Evolutionary conservation across 371 early-diverging fungal species (phyloP).

Genomic region (Lichtheimia corymbifera): DNA sequence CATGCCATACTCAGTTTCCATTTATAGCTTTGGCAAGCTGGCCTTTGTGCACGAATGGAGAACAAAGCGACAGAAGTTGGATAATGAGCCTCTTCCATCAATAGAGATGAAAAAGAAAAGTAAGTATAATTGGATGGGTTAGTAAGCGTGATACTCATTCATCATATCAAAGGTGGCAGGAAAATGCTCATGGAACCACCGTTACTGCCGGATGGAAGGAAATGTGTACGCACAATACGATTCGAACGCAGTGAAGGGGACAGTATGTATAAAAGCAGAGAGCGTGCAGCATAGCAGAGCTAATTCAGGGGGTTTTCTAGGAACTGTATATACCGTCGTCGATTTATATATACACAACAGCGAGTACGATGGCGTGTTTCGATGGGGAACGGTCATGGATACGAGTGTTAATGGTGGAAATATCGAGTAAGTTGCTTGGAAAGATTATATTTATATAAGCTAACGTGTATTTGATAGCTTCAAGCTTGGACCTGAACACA

Average conservation of each 20-base stretch:
- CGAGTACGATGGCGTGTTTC: conserved; percentile 58
- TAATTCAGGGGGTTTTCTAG: conserved; percentile 5
- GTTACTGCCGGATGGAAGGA: conserved; percentile 49
- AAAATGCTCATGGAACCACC: conserved; percentile 36
- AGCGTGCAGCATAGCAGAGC: neutral
- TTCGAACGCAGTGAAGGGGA: conserved; percentile 57
- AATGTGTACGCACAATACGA: conserved; percentile 58
- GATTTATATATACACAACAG: conserved; percentile 48
- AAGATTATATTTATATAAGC: neutral
- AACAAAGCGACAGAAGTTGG: conserved; percentile 47
- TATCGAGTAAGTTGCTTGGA: conserved; percentile 40
- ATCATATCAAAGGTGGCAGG: conserved; percentile 17
- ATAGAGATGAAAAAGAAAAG: conserved; percentile 59
- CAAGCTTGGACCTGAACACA: conserved; percentile 57
- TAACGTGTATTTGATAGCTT: conserved; percentile 29
- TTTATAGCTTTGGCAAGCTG: conserved; percentile 54
- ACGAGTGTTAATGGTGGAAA: conserved; percentile 61
- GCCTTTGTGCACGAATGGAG: conserved; percentile 67
- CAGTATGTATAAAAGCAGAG: conserved; percentile 29
- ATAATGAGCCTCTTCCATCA: conserved; percentile 48
- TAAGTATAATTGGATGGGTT: conserved; percentile 7
- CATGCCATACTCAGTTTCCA: neutral
- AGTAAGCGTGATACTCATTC: neutral
- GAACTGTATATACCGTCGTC: conserved; percentile 58
- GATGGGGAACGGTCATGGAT: conserved; percentile 58